phyloP scores from a whole-genome alignment of 306 rosid species.

The Cyclanthera cordifolia region DNA sequence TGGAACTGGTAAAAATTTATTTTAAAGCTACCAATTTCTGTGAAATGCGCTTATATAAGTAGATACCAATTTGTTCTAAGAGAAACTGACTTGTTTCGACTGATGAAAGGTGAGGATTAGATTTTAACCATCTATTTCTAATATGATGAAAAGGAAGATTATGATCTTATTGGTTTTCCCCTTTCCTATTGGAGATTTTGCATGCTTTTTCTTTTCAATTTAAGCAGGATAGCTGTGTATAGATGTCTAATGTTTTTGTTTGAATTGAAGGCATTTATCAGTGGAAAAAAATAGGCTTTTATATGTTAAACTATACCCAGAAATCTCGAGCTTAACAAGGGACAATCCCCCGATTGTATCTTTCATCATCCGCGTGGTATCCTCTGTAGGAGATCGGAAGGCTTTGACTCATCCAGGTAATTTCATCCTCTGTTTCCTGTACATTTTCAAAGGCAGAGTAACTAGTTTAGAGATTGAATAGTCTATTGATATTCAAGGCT shows the following conservation, averaged over 20 bases:
- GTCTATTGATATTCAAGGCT: background rate
- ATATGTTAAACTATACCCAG: conserved; percentile 70
- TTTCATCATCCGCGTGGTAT: conserved; percentile 57
- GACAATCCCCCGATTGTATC: conserved; percentile 91
- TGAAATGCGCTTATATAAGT: background rate
- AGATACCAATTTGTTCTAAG: background rate
- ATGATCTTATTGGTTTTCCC: too few species aligned
- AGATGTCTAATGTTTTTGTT: conserved; percentile 1
- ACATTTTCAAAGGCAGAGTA: background rate
- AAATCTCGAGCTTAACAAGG: conserved; percentile 67
- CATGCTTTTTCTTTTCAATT: background rate
- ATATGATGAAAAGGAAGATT: background rate
- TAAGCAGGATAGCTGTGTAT: background rate
- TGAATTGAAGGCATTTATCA: conserved; percentile 61
- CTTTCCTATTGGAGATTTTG: too few species aligned
- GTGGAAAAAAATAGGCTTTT: conserved; percentile 78
- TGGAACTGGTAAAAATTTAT: conserved; percentile 65
- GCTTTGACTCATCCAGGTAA: conserved; percentile 77
- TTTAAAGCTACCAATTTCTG: background rate
- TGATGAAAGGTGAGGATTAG: background rate
- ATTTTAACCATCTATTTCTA: background rate
- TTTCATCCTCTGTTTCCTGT: conserved; percentile 1
- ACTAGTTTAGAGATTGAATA: background rate
- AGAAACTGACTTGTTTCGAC: background rate
- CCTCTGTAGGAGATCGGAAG: conserved; percentile 72